These are phyloP conservation scores for Halophytophthora polymorphica DNA, from an alignment of 352 stramenopile genomes.

Conservation along the genomic window DNA sequence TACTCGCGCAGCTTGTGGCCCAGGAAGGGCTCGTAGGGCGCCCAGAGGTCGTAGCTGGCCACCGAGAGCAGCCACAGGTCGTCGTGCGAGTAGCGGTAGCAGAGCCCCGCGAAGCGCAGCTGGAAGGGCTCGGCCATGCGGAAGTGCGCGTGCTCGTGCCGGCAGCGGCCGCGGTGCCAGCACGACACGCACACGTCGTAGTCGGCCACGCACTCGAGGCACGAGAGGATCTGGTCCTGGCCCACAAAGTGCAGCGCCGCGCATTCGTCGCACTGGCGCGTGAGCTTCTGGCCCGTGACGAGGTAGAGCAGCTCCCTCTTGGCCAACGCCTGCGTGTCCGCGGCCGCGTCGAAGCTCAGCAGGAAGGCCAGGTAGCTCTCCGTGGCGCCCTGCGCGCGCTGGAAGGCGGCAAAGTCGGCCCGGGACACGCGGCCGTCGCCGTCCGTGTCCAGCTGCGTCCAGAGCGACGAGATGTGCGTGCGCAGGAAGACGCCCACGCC, in stretches of 20 bases:
- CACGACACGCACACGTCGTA: conserved; percentile 28
- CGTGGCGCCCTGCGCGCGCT: conserved; percentile 22
- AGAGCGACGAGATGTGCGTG: conserved; percentile 27
- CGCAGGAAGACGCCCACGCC: conserved; percentile 31
- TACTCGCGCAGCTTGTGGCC: conserved; percentile 17
- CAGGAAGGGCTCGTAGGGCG: conserved; percentile 33
- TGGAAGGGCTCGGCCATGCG: conserved; percentile 34
- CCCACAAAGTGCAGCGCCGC: conserved; percentile 28
- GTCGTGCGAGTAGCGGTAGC: conserved; percentile 32
- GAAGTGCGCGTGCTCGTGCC: conserved; percentile 33
- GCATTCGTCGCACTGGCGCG: conserved; percentile 34
- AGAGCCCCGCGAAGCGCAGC: conserved; percentile 28
- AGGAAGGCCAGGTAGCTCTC: conserved; percentile 38
- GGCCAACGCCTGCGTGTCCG: conserved; percentile 18
- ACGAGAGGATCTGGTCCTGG: conserved; percentile 30
- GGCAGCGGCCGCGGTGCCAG: conserved; percentile 24
- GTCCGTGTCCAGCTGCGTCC: conserved; percentile 23
- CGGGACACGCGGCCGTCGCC: conserved; percentile 23
- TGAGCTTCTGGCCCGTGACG: conserved; percentile 31
- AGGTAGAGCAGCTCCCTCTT: conserved; percentile 34
- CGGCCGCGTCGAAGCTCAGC: conserved; percentile 18
- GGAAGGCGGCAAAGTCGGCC: conserved; percentile 24
- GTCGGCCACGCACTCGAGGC: conserved; percentile 21
- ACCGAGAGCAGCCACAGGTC: conserved; percentile 29
- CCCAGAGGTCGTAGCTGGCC: conserved; percentile 30